Conservation (phyloP, 2,329 filamentous ascomycete species). For the Paecilomyces dactylethromorphus region DNA sequence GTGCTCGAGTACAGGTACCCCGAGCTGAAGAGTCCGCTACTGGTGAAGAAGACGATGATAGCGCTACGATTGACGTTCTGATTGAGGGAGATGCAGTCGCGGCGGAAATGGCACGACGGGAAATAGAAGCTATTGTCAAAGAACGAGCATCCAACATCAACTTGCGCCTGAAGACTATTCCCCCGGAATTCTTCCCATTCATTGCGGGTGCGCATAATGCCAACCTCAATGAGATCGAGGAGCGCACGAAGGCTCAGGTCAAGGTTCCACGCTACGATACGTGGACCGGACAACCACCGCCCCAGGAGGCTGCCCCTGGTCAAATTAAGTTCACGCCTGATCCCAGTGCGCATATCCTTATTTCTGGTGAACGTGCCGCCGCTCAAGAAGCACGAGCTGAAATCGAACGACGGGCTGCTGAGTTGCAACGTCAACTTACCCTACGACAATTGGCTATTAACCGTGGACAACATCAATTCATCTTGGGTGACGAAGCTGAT, state of each 20-base stretch:
- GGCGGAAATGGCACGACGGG: slow-evolving; percentile 72
- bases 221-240: slow-evolving; percentile 61
- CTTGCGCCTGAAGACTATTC: slow-evolving; percentile 74
- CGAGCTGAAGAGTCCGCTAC: slow-evolving; percentile 62
- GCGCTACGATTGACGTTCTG: slow-evolving; percentile 70
- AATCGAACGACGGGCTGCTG: slow-evolving; percentile 70
- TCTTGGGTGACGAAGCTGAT: slow-evolving; percentile 76
- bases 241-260: slow-evolving; percentile 69
- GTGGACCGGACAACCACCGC: slow-evolving; percentile 62
- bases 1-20: slow-evolving; percentile 84
- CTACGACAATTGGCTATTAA: slow-evolving; percentile 76
- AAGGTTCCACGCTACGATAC: slow-evolving; percentile 76
- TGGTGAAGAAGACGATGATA: slow-evolving; percentile 70
- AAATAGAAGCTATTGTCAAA: slow-evolving; percentile 80
- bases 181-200: slow-evolving; percentile 92
- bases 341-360: slow-evolving; percentile 69
- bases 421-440: slow-evolving; percentile 69
- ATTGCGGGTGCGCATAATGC: slow-evolving; percentile 73
- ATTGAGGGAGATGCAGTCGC: slow-evolving; percentile 90
- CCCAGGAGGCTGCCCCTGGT: slow-evolving; percentile 54
- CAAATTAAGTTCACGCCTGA: slow-evolving; percentile 67
- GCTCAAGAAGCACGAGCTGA: slow-evolving; percentile 73
- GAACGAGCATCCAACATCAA: slow-evolving; percentile 78
- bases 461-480: slow-evolving; percentile 86
- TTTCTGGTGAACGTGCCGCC: slow-evolving; percentile 77